Percentiles rank a stretch among this genome's conserved stretches.
These are phyloP conservation scores for Trypanosomatidae sp. DNA, from an alignment of 208 protist genomes.

Conservation along the genomic window DNA sequence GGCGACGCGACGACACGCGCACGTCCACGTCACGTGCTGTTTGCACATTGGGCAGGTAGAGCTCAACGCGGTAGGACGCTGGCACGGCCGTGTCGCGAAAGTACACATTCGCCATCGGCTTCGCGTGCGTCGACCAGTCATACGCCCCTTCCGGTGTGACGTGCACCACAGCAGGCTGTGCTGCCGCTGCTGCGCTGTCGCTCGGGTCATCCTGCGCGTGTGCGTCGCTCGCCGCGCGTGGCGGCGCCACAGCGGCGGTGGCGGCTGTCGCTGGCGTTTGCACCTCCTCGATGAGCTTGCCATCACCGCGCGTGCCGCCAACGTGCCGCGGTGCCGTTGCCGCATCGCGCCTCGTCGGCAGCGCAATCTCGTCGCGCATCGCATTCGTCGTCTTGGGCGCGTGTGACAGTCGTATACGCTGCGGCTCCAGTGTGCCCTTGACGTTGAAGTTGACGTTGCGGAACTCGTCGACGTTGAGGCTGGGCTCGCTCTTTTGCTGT, in stretches of 20 bases:
- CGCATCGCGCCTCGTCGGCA: slow-evolving; percentile 21
- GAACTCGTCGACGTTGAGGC: slow-evolving; percentile 79
- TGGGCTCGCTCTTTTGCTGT: slow-evolving; percentile 82
- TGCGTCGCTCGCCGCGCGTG: background rate
- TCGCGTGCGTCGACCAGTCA: slow-evolving; percentile 64
- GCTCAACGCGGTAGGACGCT: slow-evolving; percentile 25
- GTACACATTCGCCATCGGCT: slow-evolving; percentile 47
- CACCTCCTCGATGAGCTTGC: slow-evolving; percentile 58
- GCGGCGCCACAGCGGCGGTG: background rate
- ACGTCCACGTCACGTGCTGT: slow-evolving; percentile 78
- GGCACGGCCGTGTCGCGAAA: slow-evolving; percentile 69
- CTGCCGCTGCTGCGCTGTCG: background rate
- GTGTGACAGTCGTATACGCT: slow-evolving; percentile 68
- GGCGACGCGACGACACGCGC: slow-evolving; percentile 16
- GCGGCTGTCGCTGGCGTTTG: background rate
- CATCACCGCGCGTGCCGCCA: slow-evolving; percentile 17
- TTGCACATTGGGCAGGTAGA: slow-evolving; percentile 56
- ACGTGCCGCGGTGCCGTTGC: slow-evolving; percentile 28
- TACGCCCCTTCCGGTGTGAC: slow-evolving; percentile 39
- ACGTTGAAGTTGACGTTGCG: slow-evolving; percentile 78
- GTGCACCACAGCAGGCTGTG: slow-evolving; percentile 12
- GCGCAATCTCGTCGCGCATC: slow-evolving; percentile 77
- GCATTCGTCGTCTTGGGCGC: slow-evolving; percentile 36
- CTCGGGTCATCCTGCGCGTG: background rate
- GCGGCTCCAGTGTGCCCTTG: slow-evolving; percentile 73